Percentiles rank a stretch among this genome's conserved stretches.
Conservation (phyloP, 2,329 filamentous ascomycete genomes). For the Pseudogymnoascus sp. region DNA sequence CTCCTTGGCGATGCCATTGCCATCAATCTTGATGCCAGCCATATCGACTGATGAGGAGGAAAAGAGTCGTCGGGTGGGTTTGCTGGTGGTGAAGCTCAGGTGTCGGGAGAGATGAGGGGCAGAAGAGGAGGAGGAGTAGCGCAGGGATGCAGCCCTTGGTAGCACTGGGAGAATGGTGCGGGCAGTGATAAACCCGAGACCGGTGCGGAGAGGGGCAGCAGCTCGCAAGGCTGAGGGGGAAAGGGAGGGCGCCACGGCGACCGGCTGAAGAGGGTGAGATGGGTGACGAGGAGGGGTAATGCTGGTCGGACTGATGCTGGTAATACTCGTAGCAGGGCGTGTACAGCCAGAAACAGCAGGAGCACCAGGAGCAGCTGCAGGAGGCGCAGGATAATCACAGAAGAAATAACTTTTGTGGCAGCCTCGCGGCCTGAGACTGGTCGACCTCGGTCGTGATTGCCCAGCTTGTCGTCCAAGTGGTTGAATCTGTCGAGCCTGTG, state of each 20-base stretch:
- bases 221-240: constrained; percentile 11
- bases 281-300: constrained; percentile 3
- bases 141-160: constrained; percentile 10
- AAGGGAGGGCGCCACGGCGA: constrained; percentile 2
- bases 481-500: neutral
- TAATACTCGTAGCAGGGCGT: neutral
- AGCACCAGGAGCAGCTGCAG: constrained; percentile 2
- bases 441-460: constrained; percentile 4
- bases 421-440: constrained; percentile 8
- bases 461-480: constrained; percentile 3
- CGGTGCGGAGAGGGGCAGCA: constrained; percentile 9
- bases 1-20: constrained; percentile 84
- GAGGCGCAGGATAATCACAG: constrained; percentile 5
- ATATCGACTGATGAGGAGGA: constrained; percentile 53
- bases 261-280: neutral
- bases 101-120: neutral
- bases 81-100: neutral
- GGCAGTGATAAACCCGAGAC: constrained; percentile 3
- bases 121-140: constrained; percentile 10
- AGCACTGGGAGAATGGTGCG: neutral
- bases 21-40: constrained; percentile 87
- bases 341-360: constrained; percentile 1
- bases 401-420: constrained; percentile 9
- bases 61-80: constrained; percentile 30
- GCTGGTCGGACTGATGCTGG: neutral